Base-by-base conservation (phyloP, 108 stramenopile species). In the Ochromonas danica region DNA sequence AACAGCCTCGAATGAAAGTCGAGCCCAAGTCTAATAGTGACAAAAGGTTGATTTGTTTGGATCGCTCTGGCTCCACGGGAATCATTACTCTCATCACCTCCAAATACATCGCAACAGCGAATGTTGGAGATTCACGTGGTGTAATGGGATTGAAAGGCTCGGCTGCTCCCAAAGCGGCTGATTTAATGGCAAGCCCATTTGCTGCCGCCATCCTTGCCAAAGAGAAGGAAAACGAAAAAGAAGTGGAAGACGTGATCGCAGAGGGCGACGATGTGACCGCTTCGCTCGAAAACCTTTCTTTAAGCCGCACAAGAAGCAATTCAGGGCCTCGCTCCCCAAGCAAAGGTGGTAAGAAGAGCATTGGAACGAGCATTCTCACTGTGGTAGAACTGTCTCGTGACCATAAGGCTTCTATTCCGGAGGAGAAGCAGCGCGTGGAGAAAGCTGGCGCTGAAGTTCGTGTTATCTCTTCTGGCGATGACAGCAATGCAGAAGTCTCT, bases 101-200 rank as follows among this genome's bases (percentile, higher is more conserved):
- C 22, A 42, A 70, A 40, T 38, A 40, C 22, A 38, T 70, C 6
- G 22, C 14, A 6, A 42, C 22, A 14, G 67, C 67, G 14, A 70
- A 70, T 70, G 41, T 70, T 70, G 67, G 67, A 14, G 67, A 70
- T 22, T 70, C 67, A 22, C 67, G 67, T 14, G 67, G 14, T 40
- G 67, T 70, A 51, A 14, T 51, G 22, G 45, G 14, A 51, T 51
- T 22, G 22, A 51, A n/a, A n/a, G n/a, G n/a, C n/a, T n/a, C n/a
- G n/a, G n/a, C n/a, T n/a, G n/a, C n/a, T n/a, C n/a, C n/a, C n/a
- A n/a, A n/a, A n/a, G n/a, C n/a, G n/a, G n/a, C n/a, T n/a, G n/a
- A n/a, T n/a, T n/a, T n/a, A n/a, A n/a, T n/a, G n/a, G n/a, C n/a
- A n/a, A n/a, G n/a, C n/a, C n/a, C n/a, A n/a, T n/a, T n/a, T n/a